These are phyloP conservation scores for Calonectria montana DNA, from an alignment of 2,329 filamentous ascomycete species.

Conservation along the genomic window DNA sequence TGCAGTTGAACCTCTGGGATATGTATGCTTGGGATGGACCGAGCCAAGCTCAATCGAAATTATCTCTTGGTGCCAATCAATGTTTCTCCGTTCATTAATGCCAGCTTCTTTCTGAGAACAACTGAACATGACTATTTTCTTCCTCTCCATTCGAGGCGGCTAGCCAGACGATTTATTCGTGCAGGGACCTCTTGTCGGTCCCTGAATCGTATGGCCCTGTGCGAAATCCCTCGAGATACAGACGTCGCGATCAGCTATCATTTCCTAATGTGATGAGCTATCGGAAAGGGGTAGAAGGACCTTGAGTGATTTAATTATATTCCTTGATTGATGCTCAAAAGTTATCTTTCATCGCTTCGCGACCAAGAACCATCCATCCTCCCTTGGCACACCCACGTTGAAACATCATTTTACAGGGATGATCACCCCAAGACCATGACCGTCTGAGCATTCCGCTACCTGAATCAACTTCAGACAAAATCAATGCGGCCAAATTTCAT, in stretches of 20 bases:
- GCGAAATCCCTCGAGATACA: neutral
- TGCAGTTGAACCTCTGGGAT: neutral
- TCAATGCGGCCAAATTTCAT: conserved; percentile 1
- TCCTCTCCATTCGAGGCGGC: neutral
- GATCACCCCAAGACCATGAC: neutral
- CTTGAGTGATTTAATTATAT: neutral
- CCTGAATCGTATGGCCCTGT: conserved; percentile 10
- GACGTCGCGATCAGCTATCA: neutral
- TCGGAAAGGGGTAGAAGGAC: neutral
- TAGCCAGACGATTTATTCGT: neutral
- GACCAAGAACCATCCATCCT: neutral
- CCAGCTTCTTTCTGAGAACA: neutral
- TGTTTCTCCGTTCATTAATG: neutral
- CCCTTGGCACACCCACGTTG: neutral
- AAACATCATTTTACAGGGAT: conserved; percentile 22
- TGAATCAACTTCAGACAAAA: conserved; percentile 21
- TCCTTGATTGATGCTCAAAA: neutral
- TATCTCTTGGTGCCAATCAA: neutral
- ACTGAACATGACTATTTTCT: neutral
- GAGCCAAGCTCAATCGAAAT: neutral
- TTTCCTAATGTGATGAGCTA: neutral
- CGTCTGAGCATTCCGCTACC: neutral
- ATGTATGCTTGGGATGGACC: neutral
- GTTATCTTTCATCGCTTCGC: neutral
- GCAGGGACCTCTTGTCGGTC: conserved; percentile 2